Conservation (phyloP, 768 basidiomycete genomes). For the Mycena crocata region DNA sequence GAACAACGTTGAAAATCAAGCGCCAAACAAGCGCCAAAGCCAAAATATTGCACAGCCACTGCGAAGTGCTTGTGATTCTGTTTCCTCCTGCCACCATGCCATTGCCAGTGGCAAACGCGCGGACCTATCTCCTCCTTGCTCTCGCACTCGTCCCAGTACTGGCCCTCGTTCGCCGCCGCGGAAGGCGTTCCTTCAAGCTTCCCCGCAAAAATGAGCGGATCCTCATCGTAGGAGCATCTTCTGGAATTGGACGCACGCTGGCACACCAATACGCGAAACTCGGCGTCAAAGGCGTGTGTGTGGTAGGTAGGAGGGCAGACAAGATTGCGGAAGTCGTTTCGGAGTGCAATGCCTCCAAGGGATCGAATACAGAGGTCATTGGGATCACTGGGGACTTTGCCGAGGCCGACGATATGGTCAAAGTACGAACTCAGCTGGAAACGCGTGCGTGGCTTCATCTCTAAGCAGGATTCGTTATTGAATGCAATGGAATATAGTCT, state of each 20-base stretch:
- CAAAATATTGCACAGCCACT: too few relatives aligned
- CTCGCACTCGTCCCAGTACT: slow-evolving; percentile 18
- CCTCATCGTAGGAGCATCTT: slow-evolving; percentile 84
- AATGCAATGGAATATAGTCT: slow-evolving; percentile 59
- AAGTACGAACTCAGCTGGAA: slow-evolving; percentile 63
- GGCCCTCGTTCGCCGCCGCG: not conserved
- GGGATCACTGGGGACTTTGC: slow-evolving; percentile 73
- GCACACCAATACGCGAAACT: slow-evolving; percentile 77
- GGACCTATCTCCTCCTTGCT: slow-evolving; percentile 20
- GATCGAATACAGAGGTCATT: slow-evolving; percentile 52
- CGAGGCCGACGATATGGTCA: slow-evolving; percentile 73
- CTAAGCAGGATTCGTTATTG: not conserved
- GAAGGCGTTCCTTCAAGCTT: slow-evolving; percentile 51
- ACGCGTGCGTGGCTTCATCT: slow-evolving; percentile 56
- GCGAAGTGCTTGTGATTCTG: too few relatives aligned
- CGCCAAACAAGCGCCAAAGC: too few relatives aligned
- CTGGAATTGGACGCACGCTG: slow-evolving; percentile 82
- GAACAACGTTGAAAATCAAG: too few relatives aligned
- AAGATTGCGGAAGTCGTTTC: slow-evolving; percentile 67
- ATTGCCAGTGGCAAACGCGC: not conserved
- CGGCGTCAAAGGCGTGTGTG: slow-evolving; percentile 75
- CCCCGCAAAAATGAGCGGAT: slow-evolving; percentile 71
- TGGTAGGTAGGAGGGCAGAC: slow-evolving; percentile 74
- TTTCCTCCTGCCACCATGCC: not conserved
- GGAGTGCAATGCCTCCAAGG: slow-evolving; percentile 60